Conservation (phyloP, 495 filamentous ascomycete genomes). For the Neurospora tetrasperma region DNA sequence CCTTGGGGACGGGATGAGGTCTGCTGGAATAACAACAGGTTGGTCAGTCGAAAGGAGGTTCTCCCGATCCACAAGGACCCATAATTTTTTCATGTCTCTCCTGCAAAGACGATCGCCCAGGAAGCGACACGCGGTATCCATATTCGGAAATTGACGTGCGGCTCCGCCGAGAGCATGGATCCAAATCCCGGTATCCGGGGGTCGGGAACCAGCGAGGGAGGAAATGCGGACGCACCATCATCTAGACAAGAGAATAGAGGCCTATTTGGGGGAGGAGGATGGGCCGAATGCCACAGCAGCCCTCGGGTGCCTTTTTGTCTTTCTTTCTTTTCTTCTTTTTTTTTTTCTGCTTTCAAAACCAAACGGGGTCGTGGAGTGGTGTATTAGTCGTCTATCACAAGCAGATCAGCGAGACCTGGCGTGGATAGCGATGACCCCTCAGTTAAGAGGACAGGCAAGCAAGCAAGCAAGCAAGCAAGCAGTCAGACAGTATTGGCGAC, state of each 20-base stretch:
- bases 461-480: background rate
- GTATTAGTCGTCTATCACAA: slow-evolving; percentile 30
- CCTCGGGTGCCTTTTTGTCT: slow-evolving; percentile 16
- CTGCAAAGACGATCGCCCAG: slow-evolving; percentile 4
- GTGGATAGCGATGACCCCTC: background rate
- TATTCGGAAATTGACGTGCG: slow-evolving; percentile 4
- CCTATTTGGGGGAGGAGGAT: slow-evolving; percentile 8
- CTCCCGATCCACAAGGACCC: slow-evolving; percentile 22
- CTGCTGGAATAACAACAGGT: slow-evolving; percentile 21
- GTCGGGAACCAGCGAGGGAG: background rate
- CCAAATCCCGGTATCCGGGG: slow-evolving; percentile 7
- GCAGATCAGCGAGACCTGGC: slow-evolving; percentile 6
- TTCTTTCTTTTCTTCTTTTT: slow-evolving; percentile 7
- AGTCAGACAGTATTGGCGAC: background rate
- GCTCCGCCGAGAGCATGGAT: slow-evolving; percentile 7
- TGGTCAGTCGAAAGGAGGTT: slow-evolving; percentile 14
- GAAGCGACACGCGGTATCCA: slow-evolving; percentile 8
- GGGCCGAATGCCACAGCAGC: slow-evolving; percentile 23
- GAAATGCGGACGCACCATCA: slow-evolving; percentile 26
- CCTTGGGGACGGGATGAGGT: slow-evolving; percentile 43
- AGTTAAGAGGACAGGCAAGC: background rate
- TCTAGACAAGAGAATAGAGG: slow-evolving; percentile 12
- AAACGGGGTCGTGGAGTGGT: slow-evolving; percentile 7
- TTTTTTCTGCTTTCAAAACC: slow-evolving; percentile 6
- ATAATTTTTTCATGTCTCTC: slow-evolving; percentile 14